Percentiles rank a stretch among this genome's conserved stretches.
These are phyloP conservation scores for Fennellomyces sp. DNA, from an alignment of 371 early-diverging fungal genomes.

Conservation along the genomic window DNA sequence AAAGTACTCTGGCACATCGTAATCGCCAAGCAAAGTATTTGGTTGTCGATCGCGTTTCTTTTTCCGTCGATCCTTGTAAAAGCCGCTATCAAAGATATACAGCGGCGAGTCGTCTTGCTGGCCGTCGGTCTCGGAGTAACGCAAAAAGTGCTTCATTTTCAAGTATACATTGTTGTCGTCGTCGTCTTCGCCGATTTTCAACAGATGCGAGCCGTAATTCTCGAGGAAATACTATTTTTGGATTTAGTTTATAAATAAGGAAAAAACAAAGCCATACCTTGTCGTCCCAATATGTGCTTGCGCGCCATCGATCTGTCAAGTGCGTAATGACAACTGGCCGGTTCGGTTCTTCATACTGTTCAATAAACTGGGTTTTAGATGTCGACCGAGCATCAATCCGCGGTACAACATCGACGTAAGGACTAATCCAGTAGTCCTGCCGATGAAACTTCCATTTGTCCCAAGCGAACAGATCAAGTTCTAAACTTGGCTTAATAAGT, in stretches of 20 bases:
- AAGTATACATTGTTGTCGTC: slow-evolving; percentile 74
- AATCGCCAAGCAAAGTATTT: slow-evolving; percentile 65
- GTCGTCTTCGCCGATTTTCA: slow-evolving; percentile 85
- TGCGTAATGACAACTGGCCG: slow-evolving; percentile 70
- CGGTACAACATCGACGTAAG: slow-evolving; percentile 42
- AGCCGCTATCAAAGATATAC: slow-evolving; percentile 82
- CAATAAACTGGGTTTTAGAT: slow-evolving; percentile 62
- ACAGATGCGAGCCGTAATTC: slow-evolving; percentile 63
- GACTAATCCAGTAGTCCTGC: slow-evolving; percentile 55
- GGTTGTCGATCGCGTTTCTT: not conserved
- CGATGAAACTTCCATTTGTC: slow-evolving; percentile 51
- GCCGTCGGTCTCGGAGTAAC: slow-evolving; percentile 60
- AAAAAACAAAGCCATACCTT: slow-evolving; percentile 39
- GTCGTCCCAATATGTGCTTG: slow-evolving; percentile 61
- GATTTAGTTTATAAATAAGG: not conserved
- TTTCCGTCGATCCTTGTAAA: slow-evolving; percentile 44
- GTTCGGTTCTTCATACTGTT: slow-evolving; percentile 56
- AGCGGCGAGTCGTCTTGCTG: slow-evolving; percentile 77
- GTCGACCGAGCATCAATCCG: slow-evolving; percentile 53
- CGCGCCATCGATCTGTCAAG: slow-evolving; percentile 64
- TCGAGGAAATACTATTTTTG: slow-evolving; percentile 44
- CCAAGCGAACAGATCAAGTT: slow-evolving; percentile 63
- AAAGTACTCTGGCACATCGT: slow-evolving; percentile 73
- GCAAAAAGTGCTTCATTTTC: slow-evolving; percentile 73
- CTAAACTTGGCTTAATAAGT: slow-evolving; percentile 19